Conservation (phyloP, 1,284 basidiomycete genomes). For the Ganoderma sinense region DNA sequence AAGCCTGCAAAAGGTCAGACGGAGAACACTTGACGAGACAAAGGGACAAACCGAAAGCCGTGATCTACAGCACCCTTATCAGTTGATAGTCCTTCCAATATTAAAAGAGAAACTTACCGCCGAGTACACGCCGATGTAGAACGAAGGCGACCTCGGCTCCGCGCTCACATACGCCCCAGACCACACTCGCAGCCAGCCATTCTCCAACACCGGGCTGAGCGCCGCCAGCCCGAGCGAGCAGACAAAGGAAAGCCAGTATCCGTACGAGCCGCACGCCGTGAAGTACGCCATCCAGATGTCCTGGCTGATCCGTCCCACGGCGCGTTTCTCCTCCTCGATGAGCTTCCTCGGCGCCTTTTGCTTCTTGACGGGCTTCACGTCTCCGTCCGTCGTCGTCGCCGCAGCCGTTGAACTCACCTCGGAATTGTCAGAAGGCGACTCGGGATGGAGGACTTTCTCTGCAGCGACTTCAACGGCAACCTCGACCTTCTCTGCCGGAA, state of each 20-base stretch:
- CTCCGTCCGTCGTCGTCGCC: constrained; percentile 32
- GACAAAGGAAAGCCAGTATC: constrained; percentile 80
- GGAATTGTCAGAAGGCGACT: constrained; percentile 43
- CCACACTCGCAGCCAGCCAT: constrained; percentile 86
- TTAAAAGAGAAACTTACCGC: constrained; percentile 45
- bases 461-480: constrained; percentile 3
- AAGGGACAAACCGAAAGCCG: constrained; percentile 22
- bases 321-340: constrained; percentile 90
- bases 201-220: constrained; percentile 80
- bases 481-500: constrained; percentile 32
- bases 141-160: constrained; percentile 61
- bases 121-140: constrained; percentile 85
- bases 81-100: background rate
- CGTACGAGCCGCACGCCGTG: constrained; percentile 66
- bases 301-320: constrained; percentile 81
- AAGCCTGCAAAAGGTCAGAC: constrained; percentile 51
- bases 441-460: constrained; percentile 25
- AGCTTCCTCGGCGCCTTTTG: constrained; percentile 84
- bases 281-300: constrained; percentile 88
- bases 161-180: constrained; percentile 56
- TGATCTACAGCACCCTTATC: constrained; percentile 16
- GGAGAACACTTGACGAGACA: constrained; percentile 5
- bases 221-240: constrained; percentile 69
- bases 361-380: constrained; percentile 54
- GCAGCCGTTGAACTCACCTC: constrained; percentile 60